phyloP scores from a whole-genome alignment of 768 basidiomycete species.

The Lactifluus volemus region DNA sequence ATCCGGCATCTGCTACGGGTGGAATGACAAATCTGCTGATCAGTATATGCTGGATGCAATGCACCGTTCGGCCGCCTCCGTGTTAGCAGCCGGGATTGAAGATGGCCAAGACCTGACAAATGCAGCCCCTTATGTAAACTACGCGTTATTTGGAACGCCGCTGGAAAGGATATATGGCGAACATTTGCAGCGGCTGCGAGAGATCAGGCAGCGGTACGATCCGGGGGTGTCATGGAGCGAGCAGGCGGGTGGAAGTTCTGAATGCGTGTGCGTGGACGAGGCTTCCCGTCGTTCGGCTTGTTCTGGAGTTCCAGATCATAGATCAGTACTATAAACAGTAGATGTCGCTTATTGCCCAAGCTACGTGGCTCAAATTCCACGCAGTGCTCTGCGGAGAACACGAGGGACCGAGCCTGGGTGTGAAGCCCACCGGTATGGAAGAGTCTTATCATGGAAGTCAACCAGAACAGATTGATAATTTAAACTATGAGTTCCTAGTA shows the following conservation, averaged over 20 bases:
- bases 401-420: too few species aligned
- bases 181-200: conserved; percentile 35
- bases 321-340: too few species aligned
- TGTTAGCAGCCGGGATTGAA: neutral
- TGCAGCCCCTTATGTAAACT: conserved; percentile 50
- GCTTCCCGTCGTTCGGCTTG: neutral
- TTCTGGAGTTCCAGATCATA: neutral
- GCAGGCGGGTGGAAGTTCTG: conserved; percentile 9
- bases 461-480: too few species aligned
- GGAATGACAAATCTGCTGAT: conserved; percentile 33
- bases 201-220: conserved; percentile 40
- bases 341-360: too few species aligned
- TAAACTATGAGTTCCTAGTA: too few species aligned
- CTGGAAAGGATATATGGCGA: conserved; percentile 41
- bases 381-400: too few species aligned
- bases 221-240: conserved; percentile 25
- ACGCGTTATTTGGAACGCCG: conserved; percentile 46
- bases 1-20: conserved; percentile 30
- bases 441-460: too few species aligned
- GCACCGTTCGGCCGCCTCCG: neutral
- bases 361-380: too few species aligned
- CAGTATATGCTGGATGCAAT: neutral
- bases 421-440: too few species aligned
- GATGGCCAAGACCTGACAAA: conserved; percentile 23
- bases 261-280: neutral